Conservation (phyloP, 805 yeast species). For the Candida maris region DNA sequence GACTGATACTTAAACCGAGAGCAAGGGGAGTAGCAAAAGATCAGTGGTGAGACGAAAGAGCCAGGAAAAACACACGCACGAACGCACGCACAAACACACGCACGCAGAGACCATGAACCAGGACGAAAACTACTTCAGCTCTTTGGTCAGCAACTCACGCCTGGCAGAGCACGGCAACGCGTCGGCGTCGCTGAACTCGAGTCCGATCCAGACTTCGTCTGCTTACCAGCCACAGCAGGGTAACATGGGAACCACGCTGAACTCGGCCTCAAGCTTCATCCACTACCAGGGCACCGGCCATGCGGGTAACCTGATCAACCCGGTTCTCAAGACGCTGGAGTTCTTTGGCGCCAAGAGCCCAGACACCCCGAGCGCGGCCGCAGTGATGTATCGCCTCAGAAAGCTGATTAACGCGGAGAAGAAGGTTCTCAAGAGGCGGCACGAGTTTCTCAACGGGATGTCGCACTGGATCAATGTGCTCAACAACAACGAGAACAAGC, state of each 20-base stretch:
- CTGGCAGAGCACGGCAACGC: constrained; percentile 11
- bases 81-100: too few species aligned
- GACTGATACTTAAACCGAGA: too few species aligned
- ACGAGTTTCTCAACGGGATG: constrained; percentile 38
- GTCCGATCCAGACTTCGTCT: constrained; percentile 22
- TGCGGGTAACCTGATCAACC: constrained; percentile 20
- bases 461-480: constrained; percentile 39
- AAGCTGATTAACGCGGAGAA: constrained; percentile 39
- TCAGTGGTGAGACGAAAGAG: too few species aligned
- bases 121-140: constrained; percentile 16
- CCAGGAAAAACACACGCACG: too few species aligned
- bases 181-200: constrained; percentile 19
- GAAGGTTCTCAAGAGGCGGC: constrained; percentile 34
- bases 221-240: constrained; percentile 15
- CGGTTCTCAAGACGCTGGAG: constrained; percentile 23
- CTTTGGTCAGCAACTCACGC: constrained; percentile 12
- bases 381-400: constrained; percentile 32
- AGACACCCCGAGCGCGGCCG: constrained; percentile 24
- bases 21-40: too few species aligned
- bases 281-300: constrained; percentile 19
- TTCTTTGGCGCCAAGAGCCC: constrained; percentile 26
- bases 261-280: constrained; percentile 17
- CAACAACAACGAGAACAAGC: constrained; percentile 37
- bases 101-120: too few species aligned
- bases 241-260: constrained; percentile 11